Evolutionary conservation across 1,284 basidiomycete genomes (phyloP).

Genomic region (Ustilago nuda): DNA sequence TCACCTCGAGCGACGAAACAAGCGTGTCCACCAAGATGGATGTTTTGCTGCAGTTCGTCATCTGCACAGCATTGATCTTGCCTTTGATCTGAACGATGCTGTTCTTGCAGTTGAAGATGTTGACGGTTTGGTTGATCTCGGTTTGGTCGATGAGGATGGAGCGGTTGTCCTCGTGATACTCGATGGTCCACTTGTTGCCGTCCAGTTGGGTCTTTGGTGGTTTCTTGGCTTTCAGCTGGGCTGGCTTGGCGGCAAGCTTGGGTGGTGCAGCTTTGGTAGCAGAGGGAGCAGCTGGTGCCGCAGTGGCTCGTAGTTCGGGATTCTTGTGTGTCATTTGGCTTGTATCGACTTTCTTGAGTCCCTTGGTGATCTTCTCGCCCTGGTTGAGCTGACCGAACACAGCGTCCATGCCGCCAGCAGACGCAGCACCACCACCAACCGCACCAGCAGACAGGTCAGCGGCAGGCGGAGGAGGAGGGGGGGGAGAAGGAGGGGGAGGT

Average conservation of each 20-base stretch:
- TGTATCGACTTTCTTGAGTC: constrained; percentile 91
- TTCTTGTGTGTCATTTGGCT: constrained; percentile 99
- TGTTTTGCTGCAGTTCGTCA: constrained; percentile 83
- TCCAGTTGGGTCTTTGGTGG: constrained; percentile 90
- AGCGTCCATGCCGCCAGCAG: constrained; percentile 77
- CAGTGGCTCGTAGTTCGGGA: constrained; percentile 77
- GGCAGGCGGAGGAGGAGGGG: constrained; percentile 71
- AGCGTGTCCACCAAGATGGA: constrained; percentile 90
- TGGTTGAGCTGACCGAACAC: constrained; percentile 94
- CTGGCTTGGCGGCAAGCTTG: constrained; percentile 54
- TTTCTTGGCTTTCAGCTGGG: constrained; percentile 76
- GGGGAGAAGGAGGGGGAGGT: constrained; percentile 70
- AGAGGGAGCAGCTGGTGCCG: constrained; percentile 5
- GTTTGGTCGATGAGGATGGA: constrained; percentile 81
- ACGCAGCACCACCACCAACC: constrained; percentile 70
- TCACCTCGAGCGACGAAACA: constrained; percentile 87
- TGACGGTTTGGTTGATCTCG: constrained; percentile 86
- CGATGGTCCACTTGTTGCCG: constrained; percentile 93
- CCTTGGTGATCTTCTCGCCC: constrained; percentile 88
- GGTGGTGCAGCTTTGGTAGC: constrained; percentile 53
- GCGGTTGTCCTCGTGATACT: constrained; percentile 89
- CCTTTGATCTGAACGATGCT: constrained; percentile 88
- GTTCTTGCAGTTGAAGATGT: constrained; percentile 91
- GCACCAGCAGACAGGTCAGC: constrained; percentile 65
- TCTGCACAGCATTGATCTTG: constrained; percentile 93